phyloP scores from a whole-genome alignment of 192 early-diverging fungal genomes.

The Coemansia sp. region DNA sequence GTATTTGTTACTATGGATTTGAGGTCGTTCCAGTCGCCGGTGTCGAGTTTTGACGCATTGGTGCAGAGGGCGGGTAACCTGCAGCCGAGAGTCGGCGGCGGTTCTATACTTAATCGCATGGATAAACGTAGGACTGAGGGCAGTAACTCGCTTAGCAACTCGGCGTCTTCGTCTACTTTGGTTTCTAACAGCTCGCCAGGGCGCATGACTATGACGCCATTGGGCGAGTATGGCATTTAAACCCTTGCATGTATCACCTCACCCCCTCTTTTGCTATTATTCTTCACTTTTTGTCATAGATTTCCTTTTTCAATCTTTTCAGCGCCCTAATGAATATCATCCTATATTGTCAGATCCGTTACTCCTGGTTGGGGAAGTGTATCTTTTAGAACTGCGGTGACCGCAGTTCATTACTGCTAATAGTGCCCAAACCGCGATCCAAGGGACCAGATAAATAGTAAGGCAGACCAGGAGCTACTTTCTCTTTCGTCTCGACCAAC shows the following conservation, averaged over 20 bases:
- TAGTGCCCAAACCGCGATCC: background rate
- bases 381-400: too few species aligned
- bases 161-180: conserved; percentile 31
- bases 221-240: conserved; percentile 16
- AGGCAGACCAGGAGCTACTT: background rate
- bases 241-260: background rate
- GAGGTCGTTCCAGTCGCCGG: conserved; percentile 48
- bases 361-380: too few species aligned
- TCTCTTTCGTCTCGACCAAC: background rate
- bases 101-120: conserved; percentile 44
- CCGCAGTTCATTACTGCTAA: background rate
- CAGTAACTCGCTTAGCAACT: conserved; percentile 7
- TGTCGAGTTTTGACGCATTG: conserved; percentile 50
- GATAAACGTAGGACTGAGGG: conserved; percentile 21
- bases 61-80: conserved; percentile 40
- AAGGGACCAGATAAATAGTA: background rate
- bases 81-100: conserved; percentile 17
- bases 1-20: conserved; percentile 51
- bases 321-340: too few species aligned
- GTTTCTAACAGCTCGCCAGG: conserved; percentile 16
- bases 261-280: background rate
- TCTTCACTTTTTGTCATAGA: background rate
- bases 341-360: too few species aligned
- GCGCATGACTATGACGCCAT: conserved; percentile 27
- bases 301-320: background rate